Conservation (phyloP, 2,329 filamentous ascomycete genomes). For the Claviceps fusiformis region DNA sequence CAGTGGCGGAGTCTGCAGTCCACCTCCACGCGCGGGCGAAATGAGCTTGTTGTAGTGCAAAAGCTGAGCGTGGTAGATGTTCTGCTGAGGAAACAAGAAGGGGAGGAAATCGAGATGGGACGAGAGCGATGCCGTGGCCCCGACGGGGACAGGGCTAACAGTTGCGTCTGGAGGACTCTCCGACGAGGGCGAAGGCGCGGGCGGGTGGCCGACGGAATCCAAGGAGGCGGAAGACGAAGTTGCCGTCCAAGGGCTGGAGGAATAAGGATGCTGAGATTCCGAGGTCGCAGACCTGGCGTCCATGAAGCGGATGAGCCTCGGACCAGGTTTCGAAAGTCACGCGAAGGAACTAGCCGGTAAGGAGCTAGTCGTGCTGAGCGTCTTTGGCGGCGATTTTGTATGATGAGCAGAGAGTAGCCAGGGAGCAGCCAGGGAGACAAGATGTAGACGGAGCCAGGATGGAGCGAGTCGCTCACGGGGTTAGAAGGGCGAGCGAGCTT, state of each 20-base stretch:
- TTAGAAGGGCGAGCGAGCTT: background rate
- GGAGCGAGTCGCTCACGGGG: background rate
- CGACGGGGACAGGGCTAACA: slow-evolving; percentile 9
- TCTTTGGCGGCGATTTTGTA: background rate
- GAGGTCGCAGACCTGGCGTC: slow-evolving; percentile 24
- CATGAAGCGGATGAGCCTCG: slow-evolving; percentile 20
- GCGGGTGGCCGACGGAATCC: slow-evolving; percentile 12
- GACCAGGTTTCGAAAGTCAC: background rate
- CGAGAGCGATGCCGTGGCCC: slow-evolving; percentile 21
- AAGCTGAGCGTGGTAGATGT: slow-evolving; percentile 47
- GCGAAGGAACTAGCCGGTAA: background rate
- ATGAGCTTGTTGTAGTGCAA: slow-evolving; percentile 54
- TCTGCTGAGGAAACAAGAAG: slow-evolving; percentile 45
- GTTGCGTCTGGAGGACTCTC: slow-evolving; percentile 20
- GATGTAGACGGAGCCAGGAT: background rate
- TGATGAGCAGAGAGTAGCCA: background rate
- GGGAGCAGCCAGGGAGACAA: background rate
- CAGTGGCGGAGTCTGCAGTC: slow-evolving; percentile 42
- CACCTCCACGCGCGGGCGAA: slow-evolving; percentile 40
- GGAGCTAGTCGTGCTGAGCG: background rate
- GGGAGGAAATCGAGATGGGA: slow-evolving; percentile 40
- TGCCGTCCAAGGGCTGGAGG: slow-evolving; percentile 19
- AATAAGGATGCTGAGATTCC: slow-evolving; percentile 25
- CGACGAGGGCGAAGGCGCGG: slow-evolving; percentile 12
- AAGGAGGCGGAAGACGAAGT: slow-evolving; percentile 14